Evolutionary conservation across 1,284 basidiomycete genomes (phyloP), one percentile per base, ranked within the genome.

Genomic region (Cerrena zonata): DNA sequence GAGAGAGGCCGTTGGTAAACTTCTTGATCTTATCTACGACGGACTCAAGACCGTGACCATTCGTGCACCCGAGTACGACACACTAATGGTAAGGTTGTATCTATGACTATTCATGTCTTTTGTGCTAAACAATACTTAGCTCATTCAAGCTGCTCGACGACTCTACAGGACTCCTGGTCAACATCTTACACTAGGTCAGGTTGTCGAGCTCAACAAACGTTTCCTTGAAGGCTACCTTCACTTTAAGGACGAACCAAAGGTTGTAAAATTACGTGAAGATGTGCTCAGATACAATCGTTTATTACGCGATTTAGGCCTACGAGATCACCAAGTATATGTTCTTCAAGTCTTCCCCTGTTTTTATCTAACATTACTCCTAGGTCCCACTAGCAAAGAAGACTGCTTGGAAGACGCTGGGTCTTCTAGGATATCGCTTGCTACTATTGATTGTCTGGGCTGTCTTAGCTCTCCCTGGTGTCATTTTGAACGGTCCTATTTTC

Each of bases 1-100:
- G 72, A 78, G 92, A 55, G 88, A 94, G 60, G 95, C 96, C 0
- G 92, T 95, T 42, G 78, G 84, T 7, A 89, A 91, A 65, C 83
- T 98, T 61, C 78, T 99, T 57, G 90, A 97, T 60, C 74, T 96
- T 52, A 89, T 97, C 52, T 97, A 96, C 63, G 91, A 98, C 64
- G 91, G 84, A n/a, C 74, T 99, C 59, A 97, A 98, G 72, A 94
- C 93, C 1, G 96, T 99, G 41, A 99, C 96, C 0, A 82, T 99
- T 41, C 79, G 94, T 50, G 93, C 95, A 7, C 94, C 96, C 1
- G 96, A 99, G 69, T 99, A 91, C 68, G 96, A 99, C 60, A 99
- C 96, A 1, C 77, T 99, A 51, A 96, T 98, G 94, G 94, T 89
- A 58, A 53, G 51, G 38, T 19, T 34, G 10, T 49, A 51, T 46